phyloP scores from a whole-genome alignment of 305 asterid genomes.

The Fraxinus floribunda region DNA sequence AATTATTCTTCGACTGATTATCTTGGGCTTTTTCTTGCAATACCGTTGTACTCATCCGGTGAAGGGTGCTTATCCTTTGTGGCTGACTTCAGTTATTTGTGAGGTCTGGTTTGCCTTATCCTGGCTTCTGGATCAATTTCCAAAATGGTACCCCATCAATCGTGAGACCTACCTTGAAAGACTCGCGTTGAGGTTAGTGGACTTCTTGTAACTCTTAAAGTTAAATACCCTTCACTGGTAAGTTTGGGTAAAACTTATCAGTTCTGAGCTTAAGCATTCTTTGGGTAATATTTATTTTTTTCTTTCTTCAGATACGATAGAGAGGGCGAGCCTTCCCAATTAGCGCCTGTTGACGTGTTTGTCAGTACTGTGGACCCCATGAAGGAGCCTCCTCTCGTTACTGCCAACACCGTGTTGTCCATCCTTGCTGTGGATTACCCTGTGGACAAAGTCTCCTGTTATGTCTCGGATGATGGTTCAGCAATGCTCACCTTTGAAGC shows the following conservation, averaged over 20 bases:
- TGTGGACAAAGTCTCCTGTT: slow-evolving; percentile 65
- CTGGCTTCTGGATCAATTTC: slow-evolving; percentile 81
- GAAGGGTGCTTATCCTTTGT: slow-evolving; percentile 68
- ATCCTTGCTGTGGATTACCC: slow-evolving; percentile 73
- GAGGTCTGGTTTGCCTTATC: slow-evolving; percentile 84
- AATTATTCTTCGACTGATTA: slow-evolving; percentile 65
- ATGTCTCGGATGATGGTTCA: slow-evolving; percentile 73
- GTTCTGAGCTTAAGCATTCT: neutral
- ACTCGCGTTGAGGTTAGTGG: slow-evolving; percentile 65
- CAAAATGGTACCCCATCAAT: slow-evolving; percentile 72
- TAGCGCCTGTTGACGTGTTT: slow-evolving; percentile 61
- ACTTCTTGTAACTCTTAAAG: neutral
- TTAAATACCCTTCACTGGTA: neutral
- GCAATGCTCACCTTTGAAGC: slow-evolving; percentile 66
- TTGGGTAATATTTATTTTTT: neutral
- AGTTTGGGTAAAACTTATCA: neutral
- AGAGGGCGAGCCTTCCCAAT: slow-evolving; percentile 69
- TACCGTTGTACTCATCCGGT: slow-evolving; percentile 73
- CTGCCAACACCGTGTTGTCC: slow-evolving; percentile 74
- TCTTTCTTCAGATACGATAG: slow-evolving; percentile 51
- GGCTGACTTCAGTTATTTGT: slow-evolving; percentile 76
- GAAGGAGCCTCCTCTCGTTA: slow-evolving; percentile 72
- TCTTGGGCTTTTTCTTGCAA: slow-evolving; percentile 70
- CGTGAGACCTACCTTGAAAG: slow-evolving; percentile 77
- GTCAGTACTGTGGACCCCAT: slow-evolving; percentile 82